Conservation (phyloP, 495 filamentous ascomycete species). For the Xylaria cubensis region DNA sequence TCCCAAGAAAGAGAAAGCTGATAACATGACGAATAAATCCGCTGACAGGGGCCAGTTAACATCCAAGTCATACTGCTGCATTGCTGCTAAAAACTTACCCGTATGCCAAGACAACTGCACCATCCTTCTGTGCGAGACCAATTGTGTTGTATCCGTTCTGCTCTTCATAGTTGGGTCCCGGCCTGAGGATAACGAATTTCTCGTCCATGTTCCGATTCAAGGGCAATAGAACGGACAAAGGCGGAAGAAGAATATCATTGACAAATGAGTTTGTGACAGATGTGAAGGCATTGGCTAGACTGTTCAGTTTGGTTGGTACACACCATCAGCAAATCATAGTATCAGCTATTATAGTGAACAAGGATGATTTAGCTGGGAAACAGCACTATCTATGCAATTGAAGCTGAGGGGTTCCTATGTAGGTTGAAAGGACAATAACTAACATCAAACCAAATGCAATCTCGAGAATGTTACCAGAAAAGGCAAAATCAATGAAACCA, state of each 20-base stretch:
- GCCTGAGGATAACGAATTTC: slow-evolving; percentile 72
- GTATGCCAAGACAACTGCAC: slow-evolving; percentile 74
- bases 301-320: slow-evolving; percentile 35
- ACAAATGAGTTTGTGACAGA: slow-evolving; percentile 75
- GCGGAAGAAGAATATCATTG: slow-evolving; percentile 71
- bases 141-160: slow-evolving; percentile 70
- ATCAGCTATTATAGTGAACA: neutral
- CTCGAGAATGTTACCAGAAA: slow-evolving; percentile 77
- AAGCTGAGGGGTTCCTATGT: neutral
- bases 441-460: slow-evolving; percentile 79
- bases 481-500: slow-evolving; percentile 73
- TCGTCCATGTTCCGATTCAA: slow-evolving; percentile 75
- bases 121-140: slow-evolving; percentile 70
- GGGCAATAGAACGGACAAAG: slow-evolving; percentile 71
- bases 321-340: neutral
- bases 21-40: slow-evolving; percentile 70
- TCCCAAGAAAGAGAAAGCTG: slow-evolving; percentile 70
- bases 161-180: slow-evolving; percentile 58
- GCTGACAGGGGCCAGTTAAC: slow-evolving; percentile 41
- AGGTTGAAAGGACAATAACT: slow-evolving; percentile 28
- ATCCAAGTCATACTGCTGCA: slow-evolving; percentile 22
- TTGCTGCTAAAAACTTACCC: slow-evolving; percentile 52
- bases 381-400: neutral
- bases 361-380: neutral
- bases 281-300: slow-evolving; percentile 75